Evolutionary conservation across 2,329 filamentous ascomycete genomes (phyloP).

Genomic region (Penicillium sp.): DNA sequence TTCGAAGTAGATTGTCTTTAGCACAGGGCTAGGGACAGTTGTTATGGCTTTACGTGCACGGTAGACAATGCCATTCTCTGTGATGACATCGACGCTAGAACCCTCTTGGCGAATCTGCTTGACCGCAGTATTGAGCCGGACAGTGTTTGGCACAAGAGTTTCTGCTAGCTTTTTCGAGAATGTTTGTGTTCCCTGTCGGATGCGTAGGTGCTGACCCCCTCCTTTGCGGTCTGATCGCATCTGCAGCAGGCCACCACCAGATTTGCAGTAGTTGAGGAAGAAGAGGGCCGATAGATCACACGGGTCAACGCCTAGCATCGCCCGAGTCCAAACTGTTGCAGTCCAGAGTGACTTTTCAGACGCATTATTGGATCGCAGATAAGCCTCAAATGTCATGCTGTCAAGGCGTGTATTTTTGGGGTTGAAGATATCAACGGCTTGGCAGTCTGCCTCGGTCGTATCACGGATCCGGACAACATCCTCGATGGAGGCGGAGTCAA

Average conservation of each 20-base stretch:
- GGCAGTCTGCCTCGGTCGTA: constrained; percentile 40
- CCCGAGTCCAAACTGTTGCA: constrained; percentile 49
- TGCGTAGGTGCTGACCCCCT: constrained; percentile 55
- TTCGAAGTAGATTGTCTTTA: constrained; percentile 48
- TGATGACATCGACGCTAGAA: background rate
- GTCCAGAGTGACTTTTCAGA: constrained; percentile 32
- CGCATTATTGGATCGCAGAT: constrained; percentile 33
- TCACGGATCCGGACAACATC: constrained; percentile 37
- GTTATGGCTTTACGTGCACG: constrained; percentile 49
- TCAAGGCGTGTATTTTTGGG: constrained; percentile 33
- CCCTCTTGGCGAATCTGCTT: background rate
- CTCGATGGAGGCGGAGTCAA: constrained; percentile 20
- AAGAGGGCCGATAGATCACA: constrained; percentile 51
- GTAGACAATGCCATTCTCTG: background rate
- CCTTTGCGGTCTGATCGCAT: constrained; percentile 55
- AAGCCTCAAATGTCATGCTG: constrained; percentile 41
- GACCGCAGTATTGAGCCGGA: background rate
- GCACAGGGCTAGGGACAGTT: constrained; percentile 50
- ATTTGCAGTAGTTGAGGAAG: constrained; percentile 57
- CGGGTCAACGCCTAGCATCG: constrained; percentile 52
- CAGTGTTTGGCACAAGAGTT: constrained; percentile 21
- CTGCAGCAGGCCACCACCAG: constrained; percentile 51
- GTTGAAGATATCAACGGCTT: constrained; percentile 29
- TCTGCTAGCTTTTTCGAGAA: constrained; percentile 41
- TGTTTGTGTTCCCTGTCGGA: constrained; percentile 49